phyloP scores from a whole-genome alignment of 2,329 filamentous ascomycete species.

The Alternaria alternata region DNA sequence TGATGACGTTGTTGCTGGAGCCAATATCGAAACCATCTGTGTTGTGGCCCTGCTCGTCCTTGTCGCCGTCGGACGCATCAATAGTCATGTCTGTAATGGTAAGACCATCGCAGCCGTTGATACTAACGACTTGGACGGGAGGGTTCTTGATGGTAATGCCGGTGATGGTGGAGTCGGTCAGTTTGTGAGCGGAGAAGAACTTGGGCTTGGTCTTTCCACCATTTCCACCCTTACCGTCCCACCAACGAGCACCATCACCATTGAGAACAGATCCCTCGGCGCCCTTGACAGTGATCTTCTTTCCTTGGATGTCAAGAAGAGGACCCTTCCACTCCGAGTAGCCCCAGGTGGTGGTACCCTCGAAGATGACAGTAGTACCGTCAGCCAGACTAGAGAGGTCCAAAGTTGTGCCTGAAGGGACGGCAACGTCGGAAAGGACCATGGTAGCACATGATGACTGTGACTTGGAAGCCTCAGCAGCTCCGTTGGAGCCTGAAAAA shows the following conservation, averaged over 20 bases:
- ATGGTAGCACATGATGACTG: constrained; percentile 64
- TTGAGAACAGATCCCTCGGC: constrained; percentile 63
- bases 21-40: constrained; percentile 67
- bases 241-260: constrained; percentile 64
- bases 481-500: constrained; percentile 57
- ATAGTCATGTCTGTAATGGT: constrained; percentile 61
- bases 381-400: constrained; percentile 63
- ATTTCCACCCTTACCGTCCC: constrained; percentile 57
- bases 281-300: constrained; percentile 66
- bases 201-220: constrained; percentile 56
- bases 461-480: constrained; percentile 56
- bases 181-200: constrained; percentile 64
- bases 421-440: constrained; percentile 60
- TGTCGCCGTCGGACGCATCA: constrained; percentile 64
- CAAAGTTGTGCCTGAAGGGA: constrained; percentile 66
- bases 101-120: constrained; percentile 55
- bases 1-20: constrained; percentile 56
- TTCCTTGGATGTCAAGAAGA: constrained; percentile 66
- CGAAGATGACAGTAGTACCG: constrained; percentile 66
- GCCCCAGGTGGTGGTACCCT: constrained; percentile 70
- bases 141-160: constrained; percentile 62
- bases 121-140: constrained; percentile 62
- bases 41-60: constrained; percentile 52
- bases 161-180: constrained; percentile 60
- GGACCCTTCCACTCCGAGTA: constrained; percentile 72